Percentiles rank a stretch among this genome's conserved stretches.
phyloP scores from a whole-genome alignment of 2,329 filamentous ascomycete species.

The Chrysosporium keratinophilum region DNA sequence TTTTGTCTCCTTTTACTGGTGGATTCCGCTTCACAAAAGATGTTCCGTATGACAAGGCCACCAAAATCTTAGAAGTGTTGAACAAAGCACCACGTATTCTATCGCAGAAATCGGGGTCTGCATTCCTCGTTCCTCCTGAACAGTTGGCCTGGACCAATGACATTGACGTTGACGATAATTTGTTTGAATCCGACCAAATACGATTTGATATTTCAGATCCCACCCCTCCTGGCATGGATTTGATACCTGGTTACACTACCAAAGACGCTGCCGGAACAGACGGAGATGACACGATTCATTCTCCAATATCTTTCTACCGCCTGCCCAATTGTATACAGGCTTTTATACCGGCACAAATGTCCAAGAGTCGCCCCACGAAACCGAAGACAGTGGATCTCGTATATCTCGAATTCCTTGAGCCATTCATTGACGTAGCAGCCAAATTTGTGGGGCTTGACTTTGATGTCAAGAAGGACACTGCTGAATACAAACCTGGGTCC shows the following conservation, averaged over 20 bases:
- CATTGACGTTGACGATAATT: background rate
- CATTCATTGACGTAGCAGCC: conserved; percentile 67
- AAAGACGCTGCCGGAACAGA: conserved; percentile 70
- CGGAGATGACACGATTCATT: conserved; percentile 83
- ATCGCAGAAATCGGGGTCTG: conserved; percentile 16
- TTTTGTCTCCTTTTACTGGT: conserved; percentile 79
- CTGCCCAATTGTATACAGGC: conserved; percentile 79
- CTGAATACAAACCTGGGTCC: conserved; percentile 43
- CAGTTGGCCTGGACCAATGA: conserved; percentile 27
- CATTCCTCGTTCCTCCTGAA: conserved; percentile 38
- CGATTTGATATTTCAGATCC: conserved; percentile 10
- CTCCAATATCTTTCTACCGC: conserved; percentile 59
- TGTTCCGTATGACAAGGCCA: conserved; percentile 67
- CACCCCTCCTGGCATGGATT: conserved; percentile 15
- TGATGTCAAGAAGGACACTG: conserved; percentile 40
- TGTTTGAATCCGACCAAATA: conserved; percentile 1
- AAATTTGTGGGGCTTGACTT: conserved; percentile 48
- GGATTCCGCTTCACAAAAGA: conserved; percentile 66
- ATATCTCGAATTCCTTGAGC: conserved; percentile 83
- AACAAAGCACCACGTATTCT: conserved; percentile 49
- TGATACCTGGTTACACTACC: conserved; percentile 75
- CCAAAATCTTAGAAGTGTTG: conserved; percentile 51
- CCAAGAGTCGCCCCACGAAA: conserved; percentile 18
- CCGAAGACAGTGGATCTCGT: conserved; percentile 74
- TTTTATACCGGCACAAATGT: conserved; percentile 42